Base-by-base conservation (phyloP, 768 basidiomycete species). In the Hirschioporus abietinus region DNA sequence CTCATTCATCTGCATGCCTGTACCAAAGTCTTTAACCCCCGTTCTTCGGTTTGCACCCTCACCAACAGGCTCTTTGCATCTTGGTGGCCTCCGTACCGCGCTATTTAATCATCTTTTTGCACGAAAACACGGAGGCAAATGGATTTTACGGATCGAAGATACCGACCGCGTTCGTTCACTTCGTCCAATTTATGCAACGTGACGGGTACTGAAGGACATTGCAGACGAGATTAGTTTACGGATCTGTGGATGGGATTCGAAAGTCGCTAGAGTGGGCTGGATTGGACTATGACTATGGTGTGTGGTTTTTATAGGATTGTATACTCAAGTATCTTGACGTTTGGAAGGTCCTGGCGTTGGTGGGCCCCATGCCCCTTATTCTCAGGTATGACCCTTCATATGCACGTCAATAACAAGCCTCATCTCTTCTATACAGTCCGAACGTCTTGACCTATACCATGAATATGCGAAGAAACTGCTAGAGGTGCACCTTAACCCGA, bases 31-130 rank as follows among this genome's bases (percentile, higher is more conserved):
- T 52, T 3, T 52, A 52, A 52, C 42, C 12, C 42, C 42, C 42
- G 20, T 95, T 20, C 77, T 99, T 18, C 89, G 97, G 18, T 99
- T 99, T 76, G 97, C 96, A 1, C 97, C 97, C 0, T 99, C 97
- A 0, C 97, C 97, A 0, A 99, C 97, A 0, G 97, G 97, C 1
- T 84, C 90, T 35, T 80, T 99, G 5, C 97, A 99, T 76, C 87
- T 99, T 1, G 97, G 97, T 0, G 97, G 97, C 0, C 85, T 99
- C 17, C 81, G 97, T 20, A 99, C 96, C 65, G 97, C 96, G 0
- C 79, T 99, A 1, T 96, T 95, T 77, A 99, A 99, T 72, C 86
- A 97, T 72, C 77, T 98, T 0, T 88, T 90, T 66, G 92, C 96
- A 9, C 84, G 83, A 71, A 93, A 92, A 75, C 80, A 86, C 17